Evolutionary conservation across 2,329 filamentous ascomycete genomes (phyloP), one percentile per base, ranked within the genome.

Genomic region (Diaporthe australafricana): DNA sequence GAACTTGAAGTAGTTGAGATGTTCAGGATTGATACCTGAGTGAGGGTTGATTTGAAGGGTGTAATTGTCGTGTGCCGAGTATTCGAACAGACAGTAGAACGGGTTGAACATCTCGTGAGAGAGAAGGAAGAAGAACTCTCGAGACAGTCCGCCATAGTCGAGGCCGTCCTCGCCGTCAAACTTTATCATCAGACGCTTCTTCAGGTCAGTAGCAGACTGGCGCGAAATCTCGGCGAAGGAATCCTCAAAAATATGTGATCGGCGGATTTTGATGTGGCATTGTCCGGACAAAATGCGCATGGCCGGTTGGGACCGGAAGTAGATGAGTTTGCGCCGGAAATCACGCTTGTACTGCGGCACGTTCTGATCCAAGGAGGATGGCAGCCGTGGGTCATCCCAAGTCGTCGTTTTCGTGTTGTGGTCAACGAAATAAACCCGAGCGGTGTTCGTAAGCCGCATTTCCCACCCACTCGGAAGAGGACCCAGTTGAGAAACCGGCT

Each of bases 51-150:
- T 99, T 84, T 99, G 96, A 70, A 99, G 92, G 38, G 96, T 99
- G 85, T 99, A 99, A 86, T 99, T 99, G 90, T 99, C 96, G 87
- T 99, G 96, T 48, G 96, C 96, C 32, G 96, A 98, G 84, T 99
- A 99, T 85, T 99, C 96, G 87, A 99, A 99, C 68, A 99, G 88
- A 82, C 96, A 99, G 86, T 99, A 99, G 85, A 99, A 99, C 40
- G 96, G 96, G 83, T 99, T 99, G 87, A 99, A 99, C 96, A 99
- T 99, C 86, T 99, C 96, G 84, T 99, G 96, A 20, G 96, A 98
- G 70, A 99, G 90, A 50, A 99, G 87, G 91, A 99, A 99, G 88
- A 99, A 99, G 87, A 99, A 99, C 84, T 99, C 96, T 89, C 95
- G 90, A 45, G 96, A 99, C 70, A 99, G 89, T 88, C 96, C 96